Base-by-base conservation (phyloP, 2,329 filamentous ascomycete species). In the Botrytis deweyae region DNA sequence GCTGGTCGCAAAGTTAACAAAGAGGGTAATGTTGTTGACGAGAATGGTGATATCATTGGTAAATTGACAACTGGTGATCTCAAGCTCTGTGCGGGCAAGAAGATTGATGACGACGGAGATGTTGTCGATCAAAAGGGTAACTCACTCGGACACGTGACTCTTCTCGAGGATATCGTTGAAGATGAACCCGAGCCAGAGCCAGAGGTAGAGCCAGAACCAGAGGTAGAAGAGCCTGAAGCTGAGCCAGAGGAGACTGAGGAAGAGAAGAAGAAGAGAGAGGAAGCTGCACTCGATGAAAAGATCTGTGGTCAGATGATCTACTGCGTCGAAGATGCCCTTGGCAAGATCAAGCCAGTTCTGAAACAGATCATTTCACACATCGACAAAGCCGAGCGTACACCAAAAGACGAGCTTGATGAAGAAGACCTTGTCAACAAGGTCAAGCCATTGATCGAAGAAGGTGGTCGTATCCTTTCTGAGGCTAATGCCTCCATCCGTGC, bases 331-430 rank as follows among this genome's bases (percentile, higher is more conserved):
- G 90, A 95, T 82, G 93, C 93, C 22, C 87, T 97, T 10, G 93
- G 97, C 80, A 92, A 91, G 81, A 89, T 97, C 81, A 90, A 92
- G 77, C 94, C 94, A 16, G 90, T 97, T 80, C 92, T 93, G 86
- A 94, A 93, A 84, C 88, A 94, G 85, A 97, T 97, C 82, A 92
- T 89, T 7, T 91, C 93, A 89, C 88, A 91, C 84, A 92, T 97
- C 79, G 93, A 97, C 78, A 87, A 87, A 72, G 93, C 93, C 42
- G 93, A 97, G 82, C 89, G 90, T 77, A 93, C 92, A 42, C 91
- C 92, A 62, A 92, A 93, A 83, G 93, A 97, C 7, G 94, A 97
- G 78, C 90, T 95, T 38, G 94, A 98, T 80, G 95, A 98, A 82
- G 93, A 98, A 80, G 88, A 93, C 78, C 89, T 97, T 8, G 94